phyloP scores from a whole-genome alignment of 2,329 filamentous ascomycete genomes.

The Phialophora macrospora region DNA sequence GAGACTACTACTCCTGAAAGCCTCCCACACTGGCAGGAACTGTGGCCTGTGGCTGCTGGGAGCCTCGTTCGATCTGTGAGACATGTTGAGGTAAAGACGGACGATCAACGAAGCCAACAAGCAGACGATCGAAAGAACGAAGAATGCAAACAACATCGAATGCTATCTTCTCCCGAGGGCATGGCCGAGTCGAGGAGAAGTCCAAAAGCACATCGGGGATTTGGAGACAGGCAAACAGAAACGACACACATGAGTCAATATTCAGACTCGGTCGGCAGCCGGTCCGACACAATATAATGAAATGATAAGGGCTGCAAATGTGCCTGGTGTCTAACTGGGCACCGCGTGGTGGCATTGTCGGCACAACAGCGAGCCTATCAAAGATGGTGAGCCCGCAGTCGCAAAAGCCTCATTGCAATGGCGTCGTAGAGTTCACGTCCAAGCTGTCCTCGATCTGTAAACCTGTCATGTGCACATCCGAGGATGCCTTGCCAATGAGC shows the following conservation, averaged over 20 bases:
- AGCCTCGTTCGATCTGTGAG: neutral
- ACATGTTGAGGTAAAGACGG: conserved; percentile 16
- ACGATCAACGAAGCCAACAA: conserved; percentile 5
- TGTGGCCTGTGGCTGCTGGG: neutral
- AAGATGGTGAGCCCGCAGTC: neutral
- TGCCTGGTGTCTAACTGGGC: conserved; percentile 15
- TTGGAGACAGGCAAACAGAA: conserved; percentile 10
- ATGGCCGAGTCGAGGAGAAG: neutral
- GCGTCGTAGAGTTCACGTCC: neutral
- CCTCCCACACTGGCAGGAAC: conserved; percentile 10
- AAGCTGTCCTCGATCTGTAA: neutral
- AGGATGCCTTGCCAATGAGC: conserved; percentile 4
- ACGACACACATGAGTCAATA: conserved; percentile 8
- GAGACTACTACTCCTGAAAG: conserved; percentile 16
- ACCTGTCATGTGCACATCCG: conserved; percentile 11
- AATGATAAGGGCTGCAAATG: conserved; percentile 1
- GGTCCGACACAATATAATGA: neutral
- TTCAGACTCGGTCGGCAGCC: neutral
- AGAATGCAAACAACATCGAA: conserved; percentile 18
- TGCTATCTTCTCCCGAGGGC: neutral
- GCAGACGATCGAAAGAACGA: conserved; percentile 10
- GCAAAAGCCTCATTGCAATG: neutral
- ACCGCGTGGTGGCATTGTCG: neutral
- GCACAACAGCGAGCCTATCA: conserved; percentile 2
- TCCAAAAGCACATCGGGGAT: conserved; percentile 14